A percentile compares a stretch with the other conserved stretches of the same genome.
Evolutionary conservation across 164 flowering plant genomes (phyloP).

Genomic region (Dillenia suffruticosa): DNA sequence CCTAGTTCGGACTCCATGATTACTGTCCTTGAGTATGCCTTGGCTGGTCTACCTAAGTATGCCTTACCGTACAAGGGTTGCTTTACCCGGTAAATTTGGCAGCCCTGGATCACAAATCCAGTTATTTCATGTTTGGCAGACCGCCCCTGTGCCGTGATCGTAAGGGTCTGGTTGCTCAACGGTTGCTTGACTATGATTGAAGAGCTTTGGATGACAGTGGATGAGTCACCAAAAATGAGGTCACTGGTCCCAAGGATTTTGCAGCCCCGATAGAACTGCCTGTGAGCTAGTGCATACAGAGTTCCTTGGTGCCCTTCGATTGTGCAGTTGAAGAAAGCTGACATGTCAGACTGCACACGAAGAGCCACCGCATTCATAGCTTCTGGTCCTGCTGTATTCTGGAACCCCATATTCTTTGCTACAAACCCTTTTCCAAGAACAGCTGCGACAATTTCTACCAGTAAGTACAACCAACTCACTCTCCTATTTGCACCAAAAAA

Average conservation of each 20-base stretch:
- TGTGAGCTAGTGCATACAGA: constrained; percentile 26
- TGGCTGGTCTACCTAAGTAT: constrained; percentile 47
- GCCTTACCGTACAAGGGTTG: constrained; percentile 11
- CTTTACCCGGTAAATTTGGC: constrained; percentile 30
- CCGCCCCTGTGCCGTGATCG: constrained; percentile 38
- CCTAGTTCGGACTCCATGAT: constrained; percentile 21
- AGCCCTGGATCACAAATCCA: constrained; percentile 36
- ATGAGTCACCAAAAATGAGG: constrained; percentile 42
- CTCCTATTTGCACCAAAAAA: too few species aligned
- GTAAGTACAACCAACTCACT: not conserved
- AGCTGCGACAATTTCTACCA: constrained; percentile 18
- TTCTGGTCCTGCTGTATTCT: constrained; percentile 40
- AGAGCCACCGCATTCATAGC: constrained; percentile 42
- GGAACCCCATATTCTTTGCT: constrained; percentile 31
- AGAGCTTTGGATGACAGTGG: constrained; percentile 41
- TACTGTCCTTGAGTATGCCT: constrained; percentile 26
- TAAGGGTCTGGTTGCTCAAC: constrained; percentile 18
- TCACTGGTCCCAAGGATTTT: constrained; percentile 38
- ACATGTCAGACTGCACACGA: constrained; percentile 27
- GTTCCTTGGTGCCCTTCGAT: constrained; percentile 45
- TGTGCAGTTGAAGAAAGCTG: constrained; percentile 35
- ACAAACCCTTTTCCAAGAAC: constrained; percentile 31
- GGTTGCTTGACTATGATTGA: constrained; percentile 34
- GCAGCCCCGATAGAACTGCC: constrained; percentile 43
- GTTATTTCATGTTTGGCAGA: constrained; percentile 11